Evolutionary conservation across 129 eudicot species (phyloP), one percentile per base, ranked within the genome.

Genomic region (Pulicaria dysenterica): DNA sequence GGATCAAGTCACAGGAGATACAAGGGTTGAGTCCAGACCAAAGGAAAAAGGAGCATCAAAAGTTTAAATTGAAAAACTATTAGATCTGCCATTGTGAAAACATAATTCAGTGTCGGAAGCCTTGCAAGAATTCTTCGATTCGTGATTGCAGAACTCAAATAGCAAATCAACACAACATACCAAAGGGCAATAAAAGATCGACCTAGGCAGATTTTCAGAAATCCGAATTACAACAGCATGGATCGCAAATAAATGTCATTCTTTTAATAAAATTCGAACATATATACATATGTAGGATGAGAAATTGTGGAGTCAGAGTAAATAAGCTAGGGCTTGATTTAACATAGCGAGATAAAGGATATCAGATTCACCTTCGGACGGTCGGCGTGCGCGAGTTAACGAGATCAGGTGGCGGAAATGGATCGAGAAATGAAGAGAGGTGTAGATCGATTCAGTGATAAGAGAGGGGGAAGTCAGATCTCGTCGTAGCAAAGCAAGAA

Each of bases 381-480:
- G 74, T 15, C 1, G 64, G 8, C 41, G 64, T 43, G 62, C 11
- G 37, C 47, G 36, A 73, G 45, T 5, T 73, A 50, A 59, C 16
- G 67, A 60, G 77, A 73, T 73, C 77, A 59, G 77, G 68, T 58
- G 42, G 66, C 55, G 56, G 13, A n/a, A 31, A 43, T 43, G 69
- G 60, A 59, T 72, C 69, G 37, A 46, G 59, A 72, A 59, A 59
- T 3, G 31, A 24, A 34, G 64, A 70, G 48, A 37, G 2, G 31
- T 24, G 31, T 24, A 24, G 31, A 24, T 24, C 31, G 31, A 24
- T 24, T 24, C 31, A 24, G 31, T 24, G 31, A 24, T 24, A 24
- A 24, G 31, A 24, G 31, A 8, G 43, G 42, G 36, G 42, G 57
- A 43, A 50, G 15, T 59, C 77, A 73, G 77, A 73, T 73, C 77